Evolutionary conservation across 2,329 filamentous ascomycete genomes (phyloP).

Genomic region (Claviceps fusiformis): DNA sequence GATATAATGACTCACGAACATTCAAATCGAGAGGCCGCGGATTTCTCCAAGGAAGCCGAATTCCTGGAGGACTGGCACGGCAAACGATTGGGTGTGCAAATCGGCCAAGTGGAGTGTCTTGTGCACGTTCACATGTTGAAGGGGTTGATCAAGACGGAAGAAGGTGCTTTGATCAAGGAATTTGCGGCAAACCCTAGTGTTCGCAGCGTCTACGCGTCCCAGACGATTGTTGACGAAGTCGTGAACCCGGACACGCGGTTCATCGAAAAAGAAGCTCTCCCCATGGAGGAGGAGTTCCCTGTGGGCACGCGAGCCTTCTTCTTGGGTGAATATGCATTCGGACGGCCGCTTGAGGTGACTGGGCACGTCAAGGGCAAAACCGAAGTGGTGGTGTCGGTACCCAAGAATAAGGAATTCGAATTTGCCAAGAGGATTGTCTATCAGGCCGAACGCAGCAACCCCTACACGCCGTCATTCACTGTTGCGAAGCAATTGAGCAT

Average conservation of each 20-base stretch:
- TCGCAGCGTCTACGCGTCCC: conserved; percentile 81
- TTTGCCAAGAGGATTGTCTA: conserved; percentile 65
- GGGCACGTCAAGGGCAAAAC: conserved; percentile 63
- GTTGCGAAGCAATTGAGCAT: conserved; percentile 71
- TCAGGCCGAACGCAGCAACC: conserved; percentile 54
- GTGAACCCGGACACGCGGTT: conserved; percentile 87
- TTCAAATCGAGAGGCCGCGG: conserved; percentile 59
- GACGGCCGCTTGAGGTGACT: conserved; percentile 72
- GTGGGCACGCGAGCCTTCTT: conserved; percentile 76
- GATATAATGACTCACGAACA: conserved; percentile 59
- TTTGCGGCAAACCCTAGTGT: conserved; percentile 76
- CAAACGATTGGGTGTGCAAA: conserved; percentile 78
- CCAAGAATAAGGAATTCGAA: conserved; percentile 62
- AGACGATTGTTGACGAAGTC: conserved; percentile 81
- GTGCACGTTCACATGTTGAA: conserved; percentile 90
- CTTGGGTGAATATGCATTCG: conserved; percentile 85
- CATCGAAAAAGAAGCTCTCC: conserved; percentile 74
- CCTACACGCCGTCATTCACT: conserved; percentile 77
- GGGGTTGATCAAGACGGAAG: conserved; percentile 78
- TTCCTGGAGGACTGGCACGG: conserved; percentile 79
- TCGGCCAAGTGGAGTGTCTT: conserved; percentile 75
- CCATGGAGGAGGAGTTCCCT: conserved; percentile 86
- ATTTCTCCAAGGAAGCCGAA: conserved; percentile 73
- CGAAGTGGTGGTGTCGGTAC: conserved; percentile 61
- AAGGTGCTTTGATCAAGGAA: conserved; percentile 84